Conservation (phyloP, 208 protist genomes). For the Trypanosoma avium region DNA sequence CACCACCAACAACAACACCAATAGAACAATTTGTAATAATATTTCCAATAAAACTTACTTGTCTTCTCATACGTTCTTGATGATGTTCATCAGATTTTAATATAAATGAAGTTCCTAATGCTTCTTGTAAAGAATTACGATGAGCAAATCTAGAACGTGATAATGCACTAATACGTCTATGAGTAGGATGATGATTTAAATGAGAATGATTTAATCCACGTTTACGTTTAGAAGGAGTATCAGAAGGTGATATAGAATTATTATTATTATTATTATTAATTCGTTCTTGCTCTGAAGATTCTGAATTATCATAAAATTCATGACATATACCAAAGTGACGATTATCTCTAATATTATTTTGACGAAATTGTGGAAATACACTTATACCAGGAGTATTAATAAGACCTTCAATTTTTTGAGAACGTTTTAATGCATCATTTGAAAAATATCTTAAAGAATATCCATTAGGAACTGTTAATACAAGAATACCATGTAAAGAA, state of each 20-base stretch:
- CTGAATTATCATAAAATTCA: conserved; percentile 44
- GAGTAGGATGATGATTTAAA: background rate
- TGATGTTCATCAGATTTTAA: conserved; percentile 42
- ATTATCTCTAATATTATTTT: conserved; percentile 72
- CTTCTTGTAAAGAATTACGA: conserved; percentile 23
- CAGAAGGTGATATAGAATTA: no score
- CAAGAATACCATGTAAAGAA: conserved; percentile 71
- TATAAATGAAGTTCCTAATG: conserved; percentile 52
- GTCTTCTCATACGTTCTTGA: conserved; percentile 49
- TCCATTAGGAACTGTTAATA: conserved; percentile 57
- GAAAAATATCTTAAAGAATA: conserved; percentile 35
- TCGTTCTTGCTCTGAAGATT: background rate
- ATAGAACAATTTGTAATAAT: conserved; percentile 68
- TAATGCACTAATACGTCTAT: background rate
- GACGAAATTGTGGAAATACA: conserved; percentile 48
- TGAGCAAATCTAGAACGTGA: conserved; percentile 2
- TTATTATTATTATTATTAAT: background rate
- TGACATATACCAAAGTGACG: conserved; percentile 81
- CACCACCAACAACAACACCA: conserved; percentile 66
- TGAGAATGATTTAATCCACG: no score
- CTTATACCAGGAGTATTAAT: background rate
- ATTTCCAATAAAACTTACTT: conserved; percentile 79
- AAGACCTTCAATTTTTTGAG: conserved; percentile 10
- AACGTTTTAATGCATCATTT: conserved; percentile 8
- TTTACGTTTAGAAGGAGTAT: no score